A percentile compares a stretch with the other conserved stretches of the same genome.
phyloP scores from a whole-genome alignment of 208 protist genomes.

The Novymonas esmeraldas region DNA sequence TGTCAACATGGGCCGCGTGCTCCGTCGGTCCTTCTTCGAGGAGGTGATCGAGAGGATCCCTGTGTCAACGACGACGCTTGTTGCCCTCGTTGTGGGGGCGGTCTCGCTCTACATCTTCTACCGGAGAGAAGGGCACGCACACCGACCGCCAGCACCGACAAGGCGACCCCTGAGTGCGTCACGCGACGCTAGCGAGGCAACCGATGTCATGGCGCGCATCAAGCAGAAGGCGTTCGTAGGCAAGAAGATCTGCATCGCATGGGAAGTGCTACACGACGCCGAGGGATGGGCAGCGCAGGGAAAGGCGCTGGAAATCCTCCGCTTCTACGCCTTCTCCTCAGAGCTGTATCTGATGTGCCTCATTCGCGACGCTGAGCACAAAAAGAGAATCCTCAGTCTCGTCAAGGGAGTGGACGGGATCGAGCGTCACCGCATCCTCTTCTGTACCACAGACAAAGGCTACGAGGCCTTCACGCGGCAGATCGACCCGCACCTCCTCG shows the following conservation, averaged over 20 bases:
- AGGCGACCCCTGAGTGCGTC: conserved; percentile 24
- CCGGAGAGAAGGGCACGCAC: conserved; percentile 24
- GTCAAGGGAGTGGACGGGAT: conserved; percentile 52
- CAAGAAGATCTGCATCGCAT: conserved; percentile 65
- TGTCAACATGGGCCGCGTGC: conserved; percentile 21
- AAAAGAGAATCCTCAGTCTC: conserved; percentile 43
- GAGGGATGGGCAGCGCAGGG: conserved; percentile 50
- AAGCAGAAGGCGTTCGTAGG: conserved; percentile 51
- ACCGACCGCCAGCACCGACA: conserved; percentile 5
- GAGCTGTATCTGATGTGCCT: conserved; percentile 83
- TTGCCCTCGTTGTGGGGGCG: conserved; percentile 57
- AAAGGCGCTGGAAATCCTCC: conserved; percentile 48
- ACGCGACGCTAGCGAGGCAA: conserved; percentile 10
- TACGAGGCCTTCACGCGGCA: conserved; percentile 89
- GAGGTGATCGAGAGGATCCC: conserved; percentile 50
- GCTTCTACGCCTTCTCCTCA: conserved; percentile 50
- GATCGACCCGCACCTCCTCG: conserved; percentile 66
- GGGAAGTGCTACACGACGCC: conserved; percentile 65
- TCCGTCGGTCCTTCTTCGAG: conserved; percentile 61
- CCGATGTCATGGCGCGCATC: conserved; percentile 36
- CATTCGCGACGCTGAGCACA: conserved; percentile 51
- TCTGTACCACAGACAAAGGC: conserved; percentile 79
- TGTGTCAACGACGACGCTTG: conserved; percentile 44
- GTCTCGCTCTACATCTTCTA: conserved; percentile 62
- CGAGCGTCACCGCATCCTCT: conserved; percentile 78